A percentile compares a stretch with the other conserved stretches of the same genome.
These are phyloP conservation scores for Hypoxylon fragiforme DNA, from an alignment of 495 filamentous ascomycete species.

Conservation along the genomic window DNA sequence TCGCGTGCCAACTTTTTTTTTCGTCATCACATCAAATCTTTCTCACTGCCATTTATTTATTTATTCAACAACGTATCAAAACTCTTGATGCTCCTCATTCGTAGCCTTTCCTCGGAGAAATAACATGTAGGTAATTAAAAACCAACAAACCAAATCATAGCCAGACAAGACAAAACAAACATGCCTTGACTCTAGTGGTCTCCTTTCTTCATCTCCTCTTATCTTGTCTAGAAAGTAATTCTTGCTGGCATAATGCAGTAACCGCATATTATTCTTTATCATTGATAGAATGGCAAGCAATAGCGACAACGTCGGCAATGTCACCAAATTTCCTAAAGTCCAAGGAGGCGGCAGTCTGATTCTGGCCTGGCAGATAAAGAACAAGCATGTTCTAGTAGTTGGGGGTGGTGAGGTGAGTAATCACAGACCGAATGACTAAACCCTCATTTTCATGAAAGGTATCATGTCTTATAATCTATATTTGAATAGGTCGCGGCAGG, in stretches of 20 bases:
- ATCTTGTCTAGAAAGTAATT: neutral
- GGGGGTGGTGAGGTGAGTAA: slow-evolving; percentile 89
- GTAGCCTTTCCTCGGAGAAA: slow-evolving; percentile 18
- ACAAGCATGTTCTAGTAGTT: slow-evolving; percentile 81
- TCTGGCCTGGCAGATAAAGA: slow-evolving; percentile 88
- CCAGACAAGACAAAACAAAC: slow-evolving; percentile 2
- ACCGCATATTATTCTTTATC: too few relatives aligned
- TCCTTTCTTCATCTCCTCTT: slow-evolving; percentile 3
- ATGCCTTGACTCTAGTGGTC: slow-evolving; percentile 10
- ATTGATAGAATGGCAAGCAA: slow-evolving; percentile 54
- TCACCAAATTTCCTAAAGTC: slow-evolving; percentile 65
- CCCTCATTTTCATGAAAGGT: neutral
- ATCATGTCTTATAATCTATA: neutral
- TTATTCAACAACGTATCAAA: slow-evolving; percentile 18
- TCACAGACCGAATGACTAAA: too few relatives aligned
- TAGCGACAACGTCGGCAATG: slow-evolving; percentile 26
- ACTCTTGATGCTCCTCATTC: slow-evolving; percentile 14
- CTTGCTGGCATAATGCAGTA: slow-evolving; percentile 32
- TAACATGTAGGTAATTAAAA: slow-evolving; percentile 23
- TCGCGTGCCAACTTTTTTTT: neutral
- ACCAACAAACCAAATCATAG: slow-evolving; percentile 6
- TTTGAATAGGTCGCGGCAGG: slow-evolving; percentile 94
- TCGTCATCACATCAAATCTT: slow-evolving; percentile 16
- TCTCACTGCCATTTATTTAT: neutral
- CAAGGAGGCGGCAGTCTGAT: slow-evolving; percentile 91